Percentiles rank a stretch among this genome's conserved stretches.
Conservation (phyloP, 2,329 filamentous ascomycete species). For the Colletotrichum euphorbiae region DNA sequence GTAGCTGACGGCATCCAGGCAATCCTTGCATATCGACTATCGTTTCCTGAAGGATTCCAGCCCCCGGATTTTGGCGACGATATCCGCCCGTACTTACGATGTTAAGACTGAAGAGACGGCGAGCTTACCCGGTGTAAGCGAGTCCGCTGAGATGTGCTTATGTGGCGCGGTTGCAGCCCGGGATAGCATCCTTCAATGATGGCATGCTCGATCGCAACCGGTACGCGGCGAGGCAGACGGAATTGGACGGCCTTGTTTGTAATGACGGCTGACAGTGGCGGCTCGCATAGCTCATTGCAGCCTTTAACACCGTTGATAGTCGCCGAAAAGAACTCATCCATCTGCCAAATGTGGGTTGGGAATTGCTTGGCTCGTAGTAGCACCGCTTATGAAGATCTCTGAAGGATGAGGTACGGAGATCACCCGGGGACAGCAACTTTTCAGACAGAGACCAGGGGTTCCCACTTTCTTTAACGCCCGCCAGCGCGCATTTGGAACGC, state of each 20-base stretch:
- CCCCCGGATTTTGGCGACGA: background rate
- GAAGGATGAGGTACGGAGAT: background rate
- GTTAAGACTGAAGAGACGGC: too few relatives aligned
- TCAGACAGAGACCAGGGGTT: conserved; percentile 10
- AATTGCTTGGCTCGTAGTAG: too few relatives aligned
- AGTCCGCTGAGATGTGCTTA: background rate
- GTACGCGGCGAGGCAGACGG: background rate
- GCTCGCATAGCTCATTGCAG: conserved; percentile 7
- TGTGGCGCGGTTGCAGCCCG: background rate
- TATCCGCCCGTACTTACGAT: too few relatives aligned
- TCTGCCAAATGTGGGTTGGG: background rate
- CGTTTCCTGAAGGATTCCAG: background rate
- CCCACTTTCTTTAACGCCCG: conserved; percentile 6
- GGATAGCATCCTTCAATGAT: background rate
- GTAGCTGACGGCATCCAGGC: background rate
- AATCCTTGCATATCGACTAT: background rate
- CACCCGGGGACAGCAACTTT: background rate
- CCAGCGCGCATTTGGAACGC: background rate
- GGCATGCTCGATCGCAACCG: background rate
- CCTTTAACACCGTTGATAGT: background rate
- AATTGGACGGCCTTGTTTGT: too few relatives aligned
- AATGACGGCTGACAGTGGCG: background rate
- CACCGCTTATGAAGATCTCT: background rate
- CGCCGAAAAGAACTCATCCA: too few relatives aligned
- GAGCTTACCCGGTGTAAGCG: background rate